Percentiles rank a stretch among this genome's conserved stretches.
phyloP scores from a whole-genome alignment of 306 rosid species.

The Lathyrus oleraceus region DNA sequence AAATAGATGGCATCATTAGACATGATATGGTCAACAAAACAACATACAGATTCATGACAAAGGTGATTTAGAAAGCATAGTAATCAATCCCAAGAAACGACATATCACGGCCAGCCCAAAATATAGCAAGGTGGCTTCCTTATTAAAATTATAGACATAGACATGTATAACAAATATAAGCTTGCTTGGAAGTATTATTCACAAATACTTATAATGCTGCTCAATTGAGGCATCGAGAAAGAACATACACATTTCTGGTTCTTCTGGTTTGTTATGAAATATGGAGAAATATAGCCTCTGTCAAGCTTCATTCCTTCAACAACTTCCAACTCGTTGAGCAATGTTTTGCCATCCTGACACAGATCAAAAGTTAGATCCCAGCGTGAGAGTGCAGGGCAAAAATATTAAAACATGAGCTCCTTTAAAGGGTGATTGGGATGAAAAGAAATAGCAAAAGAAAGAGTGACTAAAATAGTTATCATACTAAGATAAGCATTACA shows the following conservation, averaged over 20 bases:
- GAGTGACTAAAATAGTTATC: neutral
- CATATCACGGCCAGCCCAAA: neutral
- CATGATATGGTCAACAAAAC: neutral
- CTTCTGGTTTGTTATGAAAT: conserved; percentile 88
- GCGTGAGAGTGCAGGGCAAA: neutral
- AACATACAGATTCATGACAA: neutral
- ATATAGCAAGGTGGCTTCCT: neutral
- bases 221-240: conserved; percentile 8
- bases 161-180: neutral
- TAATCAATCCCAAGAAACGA: neutral
- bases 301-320: conserved; percentile 99
- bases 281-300: conserved; percentile 94
- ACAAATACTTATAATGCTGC: neutral
- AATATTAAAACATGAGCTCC: neutral
- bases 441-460: neutral
- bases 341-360: conserved; percentile 90
- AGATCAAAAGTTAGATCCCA: conserved; percentile 25
- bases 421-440: neutral
- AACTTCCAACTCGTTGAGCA: conserved; percentile 90
- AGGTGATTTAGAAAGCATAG: neutral
- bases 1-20: neutral
- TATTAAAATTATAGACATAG: neutral
- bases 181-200: neutral
- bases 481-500: neutral
- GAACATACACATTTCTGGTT: conserved; percentile 90